Base-by-base conservation (phyloP, 1,139 yeast genomes). In the Scheffersomyces illinoinensis region DNA sequence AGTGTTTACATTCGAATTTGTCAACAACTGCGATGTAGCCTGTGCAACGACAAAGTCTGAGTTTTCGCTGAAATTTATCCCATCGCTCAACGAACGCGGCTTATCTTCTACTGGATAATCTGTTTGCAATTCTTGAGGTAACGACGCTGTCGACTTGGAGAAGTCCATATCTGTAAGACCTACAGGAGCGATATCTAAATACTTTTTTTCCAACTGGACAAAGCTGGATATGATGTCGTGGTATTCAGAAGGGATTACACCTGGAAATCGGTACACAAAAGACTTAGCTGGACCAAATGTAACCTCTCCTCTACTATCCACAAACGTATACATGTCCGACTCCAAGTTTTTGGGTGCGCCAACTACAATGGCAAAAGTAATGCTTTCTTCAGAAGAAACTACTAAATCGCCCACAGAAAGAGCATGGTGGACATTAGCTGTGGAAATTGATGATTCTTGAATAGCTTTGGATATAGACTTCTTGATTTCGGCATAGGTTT, bases 291-390 rank as follows among this genome's bases (percentile, higher is more conserved):
- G 74, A 1, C 82, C 82, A 72, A 82, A 86, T 1, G 76, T 66
- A 6, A 89, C 72, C 54, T 80, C 85, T 4, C 96, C 95, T 59
- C 81, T 82, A 51, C 81, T 77, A 59, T 83, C 82, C 54, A 87
- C 75, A 60, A 86, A 80, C 0, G 90, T 83, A 64, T 84, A 89
- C 47, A 70, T 65, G 14, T 65, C 62, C 0, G 76, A 68, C 5
- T 66, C 68, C 10, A 79, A 63, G 6, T 65, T 60, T 18, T 63
- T 62, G 0, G 84, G 84, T 48, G 70, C 62, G 1, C 68, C 71
- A 10, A 73, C 79, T 2, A 81, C 73, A 14, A 81, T 63, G 56
- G 70, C 76, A 50, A 79, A 67, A 47, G 71, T 68, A 7, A 74
- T 66, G 55, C 71, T 70, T n/a, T 76, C 78, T 10, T 71, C 70